Conservation (phyloP, 805 yeast species). For the Huiozyma sinensis region DNA sequence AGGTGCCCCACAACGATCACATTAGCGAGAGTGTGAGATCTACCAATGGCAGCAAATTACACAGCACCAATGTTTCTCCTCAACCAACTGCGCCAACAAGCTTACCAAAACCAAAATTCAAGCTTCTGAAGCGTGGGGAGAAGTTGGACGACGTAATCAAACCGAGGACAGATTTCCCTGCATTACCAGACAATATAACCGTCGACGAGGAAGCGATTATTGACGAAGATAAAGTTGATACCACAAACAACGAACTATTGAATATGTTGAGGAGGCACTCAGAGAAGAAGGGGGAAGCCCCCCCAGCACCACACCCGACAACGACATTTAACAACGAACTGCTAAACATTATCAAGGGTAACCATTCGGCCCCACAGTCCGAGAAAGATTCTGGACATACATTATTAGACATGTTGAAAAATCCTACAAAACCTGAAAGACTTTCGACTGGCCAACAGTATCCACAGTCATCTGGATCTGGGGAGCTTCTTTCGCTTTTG, state of each 20-base stretch:
- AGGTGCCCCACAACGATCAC: constrained; percentile 17
- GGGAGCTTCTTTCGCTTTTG: too few relatives aligned
- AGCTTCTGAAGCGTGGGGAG: constrained; percentile 31
- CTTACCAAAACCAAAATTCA: constrained; percentile 24
- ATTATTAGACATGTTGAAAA: constrained; percentile 8
- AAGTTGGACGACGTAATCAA: constrained; percentile 12
- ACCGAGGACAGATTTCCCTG: not conserved
- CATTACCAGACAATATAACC: not conserved
- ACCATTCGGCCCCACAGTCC: not conserved
- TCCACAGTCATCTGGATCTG: too few relatives aligned
- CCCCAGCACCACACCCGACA: not conserved
- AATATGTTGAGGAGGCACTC: constrained; percentile 5
- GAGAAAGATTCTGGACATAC: constrained; percentile 2
- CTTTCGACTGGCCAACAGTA: too few relatives aligned
- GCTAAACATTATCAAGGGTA: constrained; percentile 5
- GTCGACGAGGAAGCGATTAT: not conserved
- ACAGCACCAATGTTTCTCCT: not conserved
- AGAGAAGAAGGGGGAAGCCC: not conserved
- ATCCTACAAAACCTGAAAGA: too few relatives aligned
- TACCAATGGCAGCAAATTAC: constrained; percentile 4
- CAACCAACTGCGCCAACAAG: not conserved
- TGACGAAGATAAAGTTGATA: not conserved
- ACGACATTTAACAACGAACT: constrained; percentile 1
- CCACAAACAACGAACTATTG: constrained; percentile 4
- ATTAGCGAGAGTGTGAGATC: constrained; percentile 10